phyloP scores from a whole-genome alignment of 1,284 basidiomycete genomes.

The Leccinum pachyderme region DNA sequence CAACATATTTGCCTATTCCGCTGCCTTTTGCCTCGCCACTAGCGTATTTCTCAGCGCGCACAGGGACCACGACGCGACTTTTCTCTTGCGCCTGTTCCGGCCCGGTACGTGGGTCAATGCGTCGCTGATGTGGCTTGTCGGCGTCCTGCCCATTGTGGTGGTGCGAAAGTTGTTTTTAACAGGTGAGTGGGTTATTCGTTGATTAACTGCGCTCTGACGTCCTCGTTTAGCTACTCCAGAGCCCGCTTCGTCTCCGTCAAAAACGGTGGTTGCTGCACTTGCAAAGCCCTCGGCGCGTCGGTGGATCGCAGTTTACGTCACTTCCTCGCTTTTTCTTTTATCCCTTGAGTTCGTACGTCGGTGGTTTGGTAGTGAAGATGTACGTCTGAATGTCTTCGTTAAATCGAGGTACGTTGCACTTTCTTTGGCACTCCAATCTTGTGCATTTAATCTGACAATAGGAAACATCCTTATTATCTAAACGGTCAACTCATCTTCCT shows the following conservation, averaged over 20 bases:
- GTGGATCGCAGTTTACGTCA: slow-evolving; percentile 42
- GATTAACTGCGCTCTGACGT: slow-evolving; percentile 1
- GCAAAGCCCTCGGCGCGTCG: slow-evolving; percentile 45
- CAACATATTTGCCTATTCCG: slow-evolving; percentile 51
- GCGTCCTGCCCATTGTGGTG: slow-evolving; percentile 51
- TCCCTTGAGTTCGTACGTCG: slow-evolving; percentile 41
- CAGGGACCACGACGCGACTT: slow-evolving; percentile 10
- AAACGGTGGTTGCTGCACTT: slow-evolving; percentile 45
- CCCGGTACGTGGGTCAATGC: slow-evolving; percentile 33
- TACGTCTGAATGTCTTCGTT: slow-evolving; percentile 53
- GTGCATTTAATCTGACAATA: slow-evolving; percentile 25
- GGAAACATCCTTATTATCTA: slow-evolving; percentile 69
- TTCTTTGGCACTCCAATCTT: neutral
- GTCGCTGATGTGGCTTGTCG: slow-evolving; percentile 36
- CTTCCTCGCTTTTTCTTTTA: slow-evolving; percentile 44
- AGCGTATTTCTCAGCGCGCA: slow-evolving; percentile 32
- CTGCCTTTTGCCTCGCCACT: slow-evolving; percentile 45
- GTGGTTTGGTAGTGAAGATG: slow-evolving; percentile 35
- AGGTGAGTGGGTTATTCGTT: slow-evolving; percentile 39
- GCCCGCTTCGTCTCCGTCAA: slow-evolving; percentile 50
- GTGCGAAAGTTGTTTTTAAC: slow-evolving; percentile 54
- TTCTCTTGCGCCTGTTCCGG: slow-evolving; percentile 23
- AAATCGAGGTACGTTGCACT: slow-evolving; percentile 54
- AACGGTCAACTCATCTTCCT: slow-evolving; percentile 64
- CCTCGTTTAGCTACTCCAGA: slow-evolving; percentile 43